These are phyloP conservation scores for Endogone sp. DNA, from an alignment of 192 early-diverging fungal genomes.

Conservation along the genomic window DNA sequence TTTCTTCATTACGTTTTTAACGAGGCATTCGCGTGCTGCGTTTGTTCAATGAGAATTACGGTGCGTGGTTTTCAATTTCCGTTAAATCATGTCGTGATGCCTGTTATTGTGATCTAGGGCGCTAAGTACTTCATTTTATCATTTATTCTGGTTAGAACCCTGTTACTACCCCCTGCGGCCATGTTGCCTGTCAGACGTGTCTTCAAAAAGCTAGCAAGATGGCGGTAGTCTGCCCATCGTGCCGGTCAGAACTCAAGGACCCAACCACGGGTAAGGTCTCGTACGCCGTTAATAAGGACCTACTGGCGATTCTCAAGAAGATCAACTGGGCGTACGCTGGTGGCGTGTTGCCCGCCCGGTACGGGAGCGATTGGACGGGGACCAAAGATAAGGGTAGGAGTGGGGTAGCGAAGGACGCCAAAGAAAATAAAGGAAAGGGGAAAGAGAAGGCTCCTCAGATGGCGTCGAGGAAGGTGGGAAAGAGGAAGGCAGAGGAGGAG, in stretches of 20 bases:
- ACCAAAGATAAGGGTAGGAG: too few relatives aligned
- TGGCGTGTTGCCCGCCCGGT: not conserved
- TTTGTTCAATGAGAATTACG: conserved; percentile 19
- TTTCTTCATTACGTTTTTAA: conserved; percentile 27
- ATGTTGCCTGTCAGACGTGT: conserved; percentile 28
- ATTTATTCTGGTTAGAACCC: conserved; percentile 13
- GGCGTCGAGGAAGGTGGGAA: too few relatives aligned
- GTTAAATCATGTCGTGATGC: conserved; percentile 15
- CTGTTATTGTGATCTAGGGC: not conserved
- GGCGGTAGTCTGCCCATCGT: conserved; percentile 18
- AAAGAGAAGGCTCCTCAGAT: too few relatives aligned
- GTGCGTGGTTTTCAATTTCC: conserved; percentile 4
- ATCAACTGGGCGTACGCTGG: conserved; percentile 16
- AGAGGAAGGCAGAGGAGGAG: too few relatives aligned
- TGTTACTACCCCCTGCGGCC: conserved; percentile 29
- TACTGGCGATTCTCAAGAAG: conserved; percentile 10
- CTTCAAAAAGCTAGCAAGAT: conserved; percentile 7
- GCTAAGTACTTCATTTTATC: not conserved
- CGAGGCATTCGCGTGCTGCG: conserved; percentile 25
- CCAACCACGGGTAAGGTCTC: not conserved
- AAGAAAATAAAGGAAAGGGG: too few relatives aligned
- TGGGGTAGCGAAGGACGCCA: too few relatives aligned
- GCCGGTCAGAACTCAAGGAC: conserved; percentile 14
- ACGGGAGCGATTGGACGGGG: too few relatives aligned
- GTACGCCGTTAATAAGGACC: conserved; percentile 9